phyloP scores from a whole-genome alignment of 129 eudicot species.

The Rutidosis leptorrhynchoides region DNA sequence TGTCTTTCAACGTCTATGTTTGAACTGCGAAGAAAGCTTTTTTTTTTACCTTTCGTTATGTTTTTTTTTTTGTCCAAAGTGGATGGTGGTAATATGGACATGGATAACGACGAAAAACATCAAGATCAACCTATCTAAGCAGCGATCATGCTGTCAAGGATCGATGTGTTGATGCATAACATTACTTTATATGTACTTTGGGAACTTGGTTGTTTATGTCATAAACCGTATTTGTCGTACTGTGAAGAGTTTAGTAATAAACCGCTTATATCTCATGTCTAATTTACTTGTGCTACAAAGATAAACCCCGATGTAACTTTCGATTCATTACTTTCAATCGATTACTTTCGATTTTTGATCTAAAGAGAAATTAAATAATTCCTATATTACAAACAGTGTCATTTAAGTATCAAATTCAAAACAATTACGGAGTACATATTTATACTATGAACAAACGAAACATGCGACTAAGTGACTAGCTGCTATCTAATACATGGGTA shows the following conservation, averaged over 20 bases:
- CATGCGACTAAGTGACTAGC: no score
- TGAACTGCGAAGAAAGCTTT: background rate
- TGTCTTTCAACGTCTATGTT: background rate
- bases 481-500: no score
- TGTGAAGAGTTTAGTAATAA: conserved; percentile 26
- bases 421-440: no score
- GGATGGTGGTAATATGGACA: conserved; percentile 38
- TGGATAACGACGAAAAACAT: conserved; percentile 29
- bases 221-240: conserved; percentile 30
- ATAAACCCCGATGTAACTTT: no score
- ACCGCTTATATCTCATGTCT: conserved; percentile 18
- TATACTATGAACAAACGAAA: no score
- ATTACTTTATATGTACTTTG: conserved; percentile 26
- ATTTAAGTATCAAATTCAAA: no score
- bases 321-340: no score
- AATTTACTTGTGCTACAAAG: conserved; percentile 3
- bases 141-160: conserved; percentile 15
- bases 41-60: background rate
- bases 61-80: conserved; percentile 15
- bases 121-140: conserved; percentile 26
- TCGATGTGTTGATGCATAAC: conserved; percentile 14
- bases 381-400: no score
- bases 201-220: conserved; percentile 17
- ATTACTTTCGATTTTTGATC: no score
- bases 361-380: no score